These are phyloP conservation scores for Penicillium arizonense DNA, from an alignment of 495 filamentous ascomycete species.

Conservation along the genomic window DNA sequence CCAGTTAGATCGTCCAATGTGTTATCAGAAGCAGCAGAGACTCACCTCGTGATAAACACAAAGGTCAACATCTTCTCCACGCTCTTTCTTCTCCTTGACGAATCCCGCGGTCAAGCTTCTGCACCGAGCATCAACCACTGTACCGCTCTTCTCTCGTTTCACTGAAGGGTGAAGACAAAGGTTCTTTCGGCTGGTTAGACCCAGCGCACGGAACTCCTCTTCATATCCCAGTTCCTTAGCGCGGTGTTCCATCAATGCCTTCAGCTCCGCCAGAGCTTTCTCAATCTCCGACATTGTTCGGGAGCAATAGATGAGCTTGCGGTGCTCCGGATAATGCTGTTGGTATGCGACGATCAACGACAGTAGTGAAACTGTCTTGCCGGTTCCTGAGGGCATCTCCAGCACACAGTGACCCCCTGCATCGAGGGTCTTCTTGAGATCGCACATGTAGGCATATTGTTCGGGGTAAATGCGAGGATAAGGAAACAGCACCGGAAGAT, in stretches of 20 bases:
- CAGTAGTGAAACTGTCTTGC: conserved; percentile 93
- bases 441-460: conserved; percentile 99
- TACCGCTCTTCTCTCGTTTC: conserved; percentile 90
- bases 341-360: conserved; percentile 97
- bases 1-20: conserved; percentile 14
- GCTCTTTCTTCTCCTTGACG: conserved; percentile 92
- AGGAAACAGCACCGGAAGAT: conserved; percentile 91
- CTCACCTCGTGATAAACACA: conserved; percentile 92
- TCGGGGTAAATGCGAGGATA: conserved; percentile 98
- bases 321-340: conserved; percentile 81
- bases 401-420: conserved; percentile 94
- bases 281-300: conserved; percentile 69
- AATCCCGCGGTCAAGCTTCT: conserved; percentile 95
- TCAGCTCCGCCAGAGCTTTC: conserved; percentile 91
- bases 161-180: conserved; percentile 94
- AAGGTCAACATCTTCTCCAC: conserved; percentile 88
- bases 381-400: conserved; percentile 99
- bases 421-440: conserved; percentile 95
- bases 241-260: conserved; percentile 91
- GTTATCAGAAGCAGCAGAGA: not conserved
- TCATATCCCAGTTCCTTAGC: conserved; percentile 78
- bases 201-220: conserved; percentile 91
- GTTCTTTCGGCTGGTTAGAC: conserved; percentile 95
- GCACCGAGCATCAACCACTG: conserved; percentile 90
- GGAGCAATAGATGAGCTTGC: conserved; percentile 98